Percentiles rank a stretch among this genome's conserved stretches.
These are phyloP conservation scores for Evansstolkia leycettana DNA, from an alignment of 495 filamentous ascomycete species.

Conservation along the genomic window DNA sequence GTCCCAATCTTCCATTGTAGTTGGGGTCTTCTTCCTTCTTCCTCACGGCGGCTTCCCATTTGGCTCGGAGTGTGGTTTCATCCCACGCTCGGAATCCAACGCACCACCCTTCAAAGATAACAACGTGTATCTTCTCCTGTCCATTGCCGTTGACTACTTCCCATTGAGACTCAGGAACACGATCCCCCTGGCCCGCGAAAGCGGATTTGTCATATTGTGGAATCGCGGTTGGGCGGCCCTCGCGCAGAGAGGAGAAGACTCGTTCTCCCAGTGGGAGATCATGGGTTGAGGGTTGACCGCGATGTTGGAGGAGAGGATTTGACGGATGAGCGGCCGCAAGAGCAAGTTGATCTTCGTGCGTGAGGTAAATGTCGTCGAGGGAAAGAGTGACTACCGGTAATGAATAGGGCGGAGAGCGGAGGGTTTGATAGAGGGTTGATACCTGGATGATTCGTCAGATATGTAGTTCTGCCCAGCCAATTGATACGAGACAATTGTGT, in stretches of 20 bases:
- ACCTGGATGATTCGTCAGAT: no score
- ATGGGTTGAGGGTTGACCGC: slow-evolving; percentile 81
- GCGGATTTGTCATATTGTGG: slow-evolving; percentile 78
- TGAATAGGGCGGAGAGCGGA: slow-evolving; percentile 51
- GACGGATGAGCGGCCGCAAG: slow-evolving; percentile 51
- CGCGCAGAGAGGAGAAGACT: slow-evolving; percentile 50
- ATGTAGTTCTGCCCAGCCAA: no score
- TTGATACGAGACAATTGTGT: not conserved
- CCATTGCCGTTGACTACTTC: slow-evolving; percentile 40
- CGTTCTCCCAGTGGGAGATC: slow-evolving; percentile 53
- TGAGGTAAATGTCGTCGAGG: slow-evolving; percentile 86
- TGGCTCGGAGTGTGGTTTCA: slow-evolving; percentile 37
- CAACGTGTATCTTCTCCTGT: slow-evolving; percentile 17
- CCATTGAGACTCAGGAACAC: slow-evolving; percentile 49
- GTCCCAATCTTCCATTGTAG: slow-evolving; percentile 37
- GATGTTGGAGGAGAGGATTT: slow-evolving; percentile 69
- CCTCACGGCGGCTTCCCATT: slow-evolving; percentile 43
- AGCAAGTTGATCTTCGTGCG: slow-evolving; percentile 55
- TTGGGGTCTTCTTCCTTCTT: slow-evolving; percentile 23
- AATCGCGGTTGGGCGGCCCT: slow-evolving; percentile 42
- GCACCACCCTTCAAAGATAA: slow-evolving; percentile 89
- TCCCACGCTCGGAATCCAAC: slow-evolving; percentile 67
- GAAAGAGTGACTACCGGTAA: slow-evolving; percentile 67
- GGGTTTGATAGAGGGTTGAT: slow-evolving; percentile 49
- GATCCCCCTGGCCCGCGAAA: slow-evolving; percentile 68